A percentile compares a stretch with the other conserved stretches of the same genome.
Evolutionary conservation across 2,329 filamentous ascomycete species (phyloP).

Genomic region (Cytospora paraplurivora): DNA sequence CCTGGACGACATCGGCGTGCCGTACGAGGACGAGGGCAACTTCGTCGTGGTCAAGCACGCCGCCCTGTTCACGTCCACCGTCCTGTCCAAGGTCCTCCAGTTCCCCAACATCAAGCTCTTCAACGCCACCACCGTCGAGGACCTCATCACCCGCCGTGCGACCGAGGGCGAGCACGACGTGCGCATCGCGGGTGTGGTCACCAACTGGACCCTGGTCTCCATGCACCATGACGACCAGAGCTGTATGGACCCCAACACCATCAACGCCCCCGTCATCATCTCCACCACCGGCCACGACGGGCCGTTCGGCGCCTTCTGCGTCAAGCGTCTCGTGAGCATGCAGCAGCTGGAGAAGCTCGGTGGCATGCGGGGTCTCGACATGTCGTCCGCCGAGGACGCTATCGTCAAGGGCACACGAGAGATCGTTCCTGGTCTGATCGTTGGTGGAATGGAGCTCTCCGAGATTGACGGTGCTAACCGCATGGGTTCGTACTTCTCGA

Average conservation of each 20-base stretch:
- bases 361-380: conserved; percentile 91
- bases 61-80: conserved; percentile 85
- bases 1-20: conserved; percentile 76
- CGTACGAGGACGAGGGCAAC: conserved; percentile 84
- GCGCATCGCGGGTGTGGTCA: conserved; percentile 85
- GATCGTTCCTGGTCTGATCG: conserved; percentile 82
- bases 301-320: conserved; percentile 87
- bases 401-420: conserved; percentile 92
- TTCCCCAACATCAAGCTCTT: conserved; percentile 96
- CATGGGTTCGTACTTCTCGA: no score
- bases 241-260: conserved; percentile 97
- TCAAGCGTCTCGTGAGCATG: conserved; percentile 91
- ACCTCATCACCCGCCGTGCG: conserved; percentile 79
- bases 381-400: conserved; percentile 88
- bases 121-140: conserved; percentile 91
- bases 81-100: conserved; percentile 78
- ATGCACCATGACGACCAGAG: conserved; percentile 88
- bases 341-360: conserved; percentile 78
- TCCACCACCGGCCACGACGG: conserved; percentile 90
- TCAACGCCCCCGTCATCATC: conserved; percentile 87
- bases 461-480: conserved; percentile 90
- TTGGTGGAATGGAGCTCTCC: conserved; percentile 92
- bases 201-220: conserved; percentile 91
- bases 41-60: conserved; percentile 95
- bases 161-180: conserved; percentile 54